Evolutionary conservation across 1,284 basidiomycete species (phyloP).

Genomic region (Anthracocystis walkeri): DNA sequence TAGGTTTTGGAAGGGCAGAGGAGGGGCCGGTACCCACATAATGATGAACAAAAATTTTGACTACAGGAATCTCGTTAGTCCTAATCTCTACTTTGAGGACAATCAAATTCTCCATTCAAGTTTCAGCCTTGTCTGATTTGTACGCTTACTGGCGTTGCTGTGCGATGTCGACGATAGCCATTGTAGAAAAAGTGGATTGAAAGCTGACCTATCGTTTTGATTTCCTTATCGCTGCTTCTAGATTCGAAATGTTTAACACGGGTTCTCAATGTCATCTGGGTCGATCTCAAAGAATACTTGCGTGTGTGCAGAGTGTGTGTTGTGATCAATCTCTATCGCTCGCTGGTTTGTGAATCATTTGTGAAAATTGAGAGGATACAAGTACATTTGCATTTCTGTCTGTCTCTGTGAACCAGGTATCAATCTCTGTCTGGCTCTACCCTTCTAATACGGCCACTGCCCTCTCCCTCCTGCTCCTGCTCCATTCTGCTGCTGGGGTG

Average conservation of each 20-base stretch:
- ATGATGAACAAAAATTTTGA: constrained; percentile 53
- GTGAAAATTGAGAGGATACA: constrained; percentile 9
- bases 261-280: no score
- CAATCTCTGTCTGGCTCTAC: background rate
- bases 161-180: background rate
- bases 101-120: constrained; percentile 56
- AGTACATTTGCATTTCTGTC: constrained; percentile 17
- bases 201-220: background rate
- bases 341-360: no score
- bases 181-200: background rate
- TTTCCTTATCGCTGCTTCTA: no score
- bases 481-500: background rate
- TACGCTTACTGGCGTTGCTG: background rate
- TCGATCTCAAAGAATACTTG: no score
- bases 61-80: constrained; percentile 59
- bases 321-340: background rate
- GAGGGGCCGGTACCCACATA: no score
- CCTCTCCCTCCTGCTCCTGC: background rate
- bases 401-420: background rate
- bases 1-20: no score
- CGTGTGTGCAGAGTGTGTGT: no score
- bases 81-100: constrained; percentile 42
- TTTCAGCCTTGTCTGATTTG: constrained; percentile 55
- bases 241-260: no score
- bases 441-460: constrained; percentile 22